Conservation (phyloP, 2,329 filamentous ascomycete genomes). For the Ceratocystis smalleyi region DNA sequence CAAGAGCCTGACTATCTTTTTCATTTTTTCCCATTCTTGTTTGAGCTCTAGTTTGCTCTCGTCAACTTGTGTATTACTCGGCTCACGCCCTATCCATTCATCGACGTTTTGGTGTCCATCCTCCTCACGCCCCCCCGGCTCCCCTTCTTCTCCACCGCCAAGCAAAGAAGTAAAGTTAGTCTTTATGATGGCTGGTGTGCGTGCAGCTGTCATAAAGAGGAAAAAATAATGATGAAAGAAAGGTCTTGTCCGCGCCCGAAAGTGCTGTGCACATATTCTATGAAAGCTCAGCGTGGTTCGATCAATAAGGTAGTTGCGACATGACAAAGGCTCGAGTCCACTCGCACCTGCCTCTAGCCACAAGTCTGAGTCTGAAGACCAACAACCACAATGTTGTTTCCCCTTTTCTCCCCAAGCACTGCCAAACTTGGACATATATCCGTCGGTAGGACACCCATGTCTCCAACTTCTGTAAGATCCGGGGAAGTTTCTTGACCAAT, state of each 20-base stretch:
- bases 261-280: too few species aligned
- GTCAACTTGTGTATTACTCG: not conserved
- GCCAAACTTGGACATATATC: slow-evolving; percentile 2
- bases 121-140: not conserved
- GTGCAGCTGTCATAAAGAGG: not conserved
- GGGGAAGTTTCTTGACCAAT: not conserved
- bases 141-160: not conserved
- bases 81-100: not conserved
- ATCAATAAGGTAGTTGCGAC: too few species aligned
- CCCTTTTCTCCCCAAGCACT: not conserved
- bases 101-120: not conserved
- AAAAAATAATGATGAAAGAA: not conserved
- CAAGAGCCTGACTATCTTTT: not conserved
- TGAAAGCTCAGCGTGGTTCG: too few species aligned
- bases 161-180: not conserved
- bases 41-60: not conserved
- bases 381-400: not conserved
- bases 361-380: not conserved
- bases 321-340: too few species aligned
- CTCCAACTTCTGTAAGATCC: not conserved
- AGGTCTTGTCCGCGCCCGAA: too few species aligned
- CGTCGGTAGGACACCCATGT: not conserved
- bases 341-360: not conserved
- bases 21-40: not conserved
- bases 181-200: not conserved